Percentiles rank a stretch among this genome's conserved stretches.
Conservation (phyloP, 768 basidiomycete genomes). For the Suillus cothurnatus region DNA sequence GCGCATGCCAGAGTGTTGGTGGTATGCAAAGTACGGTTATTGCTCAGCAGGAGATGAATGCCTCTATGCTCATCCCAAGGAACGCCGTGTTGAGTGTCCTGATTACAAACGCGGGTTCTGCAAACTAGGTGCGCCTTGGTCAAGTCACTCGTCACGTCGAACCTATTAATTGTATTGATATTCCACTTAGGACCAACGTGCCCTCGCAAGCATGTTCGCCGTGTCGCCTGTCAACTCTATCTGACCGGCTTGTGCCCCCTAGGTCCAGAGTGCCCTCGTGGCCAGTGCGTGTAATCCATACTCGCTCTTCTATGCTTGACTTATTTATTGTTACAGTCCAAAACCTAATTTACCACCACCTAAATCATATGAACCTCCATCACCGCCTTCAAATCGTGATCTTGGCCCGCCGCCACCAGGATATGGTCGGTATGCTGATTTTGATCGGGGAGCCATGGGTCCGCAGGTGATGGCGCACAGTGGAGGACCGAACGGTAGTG, state of each 20-base stretch:
- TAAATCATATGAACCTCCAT: slow-evolving; percentile 76
- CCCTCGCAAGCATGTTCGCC: slow-evolving; percentile 89
- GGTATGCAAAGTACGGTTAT: slow-evolving; percentile 97
- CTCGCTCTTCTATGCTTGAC: slow-evolving; percentile 11
- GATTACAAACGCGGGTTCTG: slow-evolving; percentile 97
- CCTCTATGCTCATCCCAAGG: slow-evolving; percentile 93
- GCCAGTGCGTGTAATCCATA: slow-evolving; percentile 67
- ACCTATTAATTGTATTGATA: slow-evolving; percentile 11
- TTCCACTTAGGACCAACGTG: slow-evolving; percentile 71
- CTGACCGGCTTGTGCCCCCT: slow-evolving; percentile 91
- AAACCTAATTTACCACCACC: slow-evolving; percentile 72
- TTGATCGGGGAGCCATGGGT: slow-evolving; percentile 54
- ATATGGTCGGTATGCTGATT: slow-evolving; percentile 82
- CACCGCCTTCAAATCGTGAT: slow-evolving; percentile 73
- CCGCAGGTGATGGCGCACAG: slow-evolving; percentile 26
- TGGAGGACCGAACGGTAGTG: slow-evolving; percentile 34
- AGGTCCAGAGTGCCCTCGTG: slow-evolving; percentile 83
- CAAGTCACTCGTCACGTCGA: slow-evolving; percentile 8
- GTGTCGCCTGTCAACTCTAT: slow-evolving; percentile 89
- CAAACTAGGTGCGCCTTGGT: slow-evolving; percentile 69
- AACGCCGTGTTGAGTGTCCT: slow-evolving; percentile 89
- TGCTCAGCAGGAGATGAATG: slow-evolving; percentile 98
- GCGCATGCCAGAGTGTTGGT: slow-evolving; percentile 99
- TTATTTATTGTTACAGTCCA: slow-evolving; percentile 52
- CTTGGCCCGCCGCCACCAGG: slow-evolving; percentile 92